Evolutionary conservation across 257 asterid species (phyloP), one percentile per base, ranked within the genome.

Genomic region (Galeopsis tetrahit): DNA sequence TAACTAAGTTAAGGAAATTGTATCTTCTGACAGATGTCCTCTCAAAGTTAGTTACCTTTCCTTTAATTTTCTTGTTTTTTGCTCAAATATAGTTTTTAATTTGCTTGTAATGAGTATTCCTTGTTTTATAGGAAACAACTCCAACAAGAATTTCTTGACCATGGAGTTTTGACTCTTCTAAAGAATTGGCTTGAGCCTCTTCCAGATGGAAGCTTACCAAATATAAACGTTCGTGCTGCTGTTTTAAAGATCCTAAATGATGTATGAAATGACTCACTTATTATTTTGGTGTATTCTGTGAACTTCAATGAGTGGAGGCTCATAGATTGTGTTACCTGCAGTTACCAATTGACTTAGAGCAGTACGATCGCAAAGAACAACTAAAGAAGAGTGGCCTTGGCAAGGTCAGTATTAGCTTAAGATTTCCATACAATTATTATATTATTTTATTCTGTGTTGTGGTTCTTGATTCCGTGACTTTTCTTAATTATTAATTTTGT

Each of bases 201-300:
- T 39, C 98, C 98, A 13, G 98, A 93, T 82, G 97, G 97, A 73
- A 91, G 98, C 85, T 82, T 93, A 53, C 98, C 98, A 5, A 94
- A 91, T 77, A 91, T 89, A 15, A 91, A 94, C 69, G 78, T 94
- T 36, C 93, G 98, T 48, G 95, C 97, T 38, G 97, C 98, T 51
- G 85, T 94, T 78, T 65, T 94, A 43, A 85, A 79, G 79, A 92
- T 94, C 68, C 88, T 91, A 65, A 83, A 90, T 49, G 99, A 94
- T 72, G 99, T 94, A 79, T 57, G 90, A 67, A 35, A 21, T 9
- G 42, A 5, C 61, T 10, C 34, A 10, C 15, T 15, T 57, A 10
- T 32, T 57, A 55, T 43, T 34, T 17, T 56, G 31, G 42, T 58
- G 52, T 39, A 52, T 2, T 56, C 34, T 5, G 43, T 61, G 72